phyloP scores from a whole-genome alignment of 2,329 filamentous ascomycete species.

The Ceratocystis diversiconidia region DNA sequence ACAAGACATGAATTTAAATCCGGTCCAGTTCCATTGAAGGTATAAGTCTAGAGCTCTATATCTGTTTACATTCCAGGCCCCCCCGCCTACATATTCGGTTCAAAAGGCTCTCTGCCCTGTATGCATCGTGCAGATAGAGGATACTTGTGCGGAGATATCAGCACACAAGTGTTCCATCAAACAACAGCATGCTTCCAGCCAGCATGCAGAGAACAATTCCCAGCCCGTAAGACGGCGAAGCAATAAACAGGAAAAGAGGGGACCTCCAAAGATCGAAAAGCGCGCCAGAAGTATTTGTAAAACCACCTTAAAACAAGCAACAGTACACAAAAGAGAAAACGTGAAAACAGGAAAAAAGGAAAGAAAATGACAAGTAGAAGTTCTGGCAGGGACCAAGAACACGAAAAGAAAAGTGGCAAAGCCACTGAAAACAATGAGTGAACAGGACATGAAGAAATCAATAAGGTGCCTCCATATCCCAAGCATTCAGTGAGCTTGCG shows the following conservation, averaged over 20 bases:
- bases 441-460: neutral
- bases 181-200: neutral
- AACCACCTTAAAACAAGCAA: neutral
- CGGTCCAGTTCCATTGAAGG: constrained; percentile 5
- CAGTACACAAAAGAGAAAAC: neutral
- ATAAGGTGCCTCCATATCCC: neutral
- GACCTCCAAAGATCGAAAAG: constrained; percentile 1
- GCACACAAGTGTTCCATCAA: neutral
- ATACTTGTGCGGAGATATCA: neutral
- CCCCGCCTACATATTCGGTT: neutral
- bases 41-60: constrained; percentile 5
- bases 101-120: neutral
- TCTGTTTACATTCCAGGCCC: constrained; percentile 4
- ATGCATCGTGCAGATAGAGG: neutral
- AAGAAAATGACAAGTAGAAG: neutral
- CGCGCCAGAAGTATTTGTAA: neutral
- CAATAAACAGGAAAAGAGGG: constrained; percentile 3
- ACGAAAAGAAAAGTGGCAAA: constrained; percentile 8
- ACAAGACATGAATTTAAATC: neutral
- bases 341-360: neutral
- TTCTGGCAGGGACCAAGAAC: neutral
- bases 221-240: constrained; percentile 4
- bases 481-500: neutral
- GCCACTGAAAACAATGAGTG: neutral
- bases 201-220: neutral